Base-by-base conservation (phyloP, 805 yeast genomes). In the Lipomyces anomalus region DNA sequence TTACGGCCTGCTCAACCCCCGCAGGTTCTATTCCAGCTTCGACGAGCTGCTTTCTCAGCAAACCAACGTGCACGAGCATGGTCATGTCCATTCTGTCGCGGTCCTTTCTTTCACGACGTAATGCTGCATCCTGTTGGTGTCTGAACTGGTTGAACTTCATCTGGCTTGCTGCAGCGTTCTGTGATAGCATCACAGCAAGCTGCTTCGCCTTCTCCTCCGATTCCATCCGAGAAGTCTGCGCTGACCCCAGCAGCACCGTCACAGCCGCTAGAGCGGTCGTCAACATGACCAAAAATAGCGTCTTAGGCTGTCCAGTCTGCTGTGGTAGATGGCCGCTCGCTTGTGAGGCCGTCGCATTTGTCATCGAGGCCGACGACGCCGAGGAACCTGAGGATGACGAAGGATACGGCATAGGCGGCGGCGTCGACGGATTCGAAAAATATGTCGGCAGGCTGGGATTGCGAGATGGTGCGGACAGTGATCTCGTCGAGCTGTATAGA, bases 41-140 rank as follows among this genome's bases (percentile, higher is more conserved):
- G 42, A 40, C 22, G 26, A 40, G 33, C 17, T 40, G 43, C 43
- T 40, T 40, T 5, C 42, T n/a, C 16, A 40, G 26, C 26, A 40
- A 4, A 11, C 43, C 43, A 5, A 40, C 40, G 20, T 40, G 43
- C 22, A 40, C 26, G 6, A 40, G 28, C 30, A 26, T 13, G 11
- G 30, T 13, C 30, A 26, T 26, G 30, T 26, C 30, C 11, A 26
- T 26, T 13, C 13, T 26, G 11, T 26, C 30, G 30, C 30, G 30
- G 11, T 26, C 30, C 9, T 13, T 9, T 9, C 30, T 9, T 13
- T 26, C 30, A 13, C 30, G 30, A 9, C 13, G 30, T 13, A 26
- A 13, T 13, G 30, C 30, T 9, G 11, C 13, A 13, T 26, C 30
- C 11, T 26, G 30, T 13, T 26, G 30, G 11, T 26, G 30, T 13